Evolutionary conservation across 371 early-diverging fungal genomes (phyloP), one percentile per base, ranked within the genome.

Genomic region (Mortierella sp.): DNA sequence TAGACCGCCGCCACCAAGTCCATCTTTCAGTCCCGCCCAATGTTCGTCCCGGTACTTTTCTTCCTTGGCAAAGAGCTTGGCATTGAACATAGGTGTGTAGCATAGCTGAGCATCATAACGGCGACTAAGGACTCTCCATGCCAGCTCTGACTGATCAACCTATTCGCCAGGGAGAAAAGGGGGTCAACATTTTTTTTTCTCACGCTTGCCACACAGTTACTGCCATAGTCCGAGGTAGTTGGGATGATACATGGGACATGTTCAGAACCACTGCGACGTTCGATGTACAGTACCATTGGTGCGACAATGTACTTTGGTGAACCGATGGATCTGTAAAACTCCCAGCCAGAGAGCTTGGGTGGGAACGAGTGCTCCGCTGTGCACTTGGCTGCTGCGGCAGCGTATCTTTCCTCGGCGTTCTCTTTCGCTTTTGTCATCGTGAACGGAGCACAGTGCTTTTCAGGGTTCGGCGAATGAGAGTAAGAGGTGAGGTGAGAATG

Each of bases 21-120:
- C 65, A 19, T 76, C 50, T 58, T 68, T 60, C 34, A 76, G 56
- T 48, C 69, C 76, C 14, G 49, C 50, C 86, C 92, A 98, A 57
- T 90, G 86, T 46, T 95, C 95, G 10, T 86, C 74, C 29, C 89
- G 82, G 63, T 94, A 95, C 44, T 85, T 85, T 37, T 79, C 74
- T 44, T 85, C 89, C 64, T 79, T 81, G 13, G 84, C 83, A 77
- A 97, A 98, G 45, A 93, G 68, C 57, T 86, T 87, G 16, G 96
- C 96, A 73, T 99, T 95, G 78, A 99, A 92, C 99, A 99, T 99
- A 56, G 99, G 99, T 19, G 99, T 99, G 76, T 95, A 99, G 82
- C 97, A 96, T 1, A 98, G 82, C 24, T 98, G 84, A 1, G 98
- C 97, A 44, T 91, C 94, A 79, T 99, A 94, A 21, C 91, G 87